These are phyloP conservation scores for Suillus variegatus DNA, from an alignment of 768 basidiomycete genomes.

Conservation along the genomic window DNA sequence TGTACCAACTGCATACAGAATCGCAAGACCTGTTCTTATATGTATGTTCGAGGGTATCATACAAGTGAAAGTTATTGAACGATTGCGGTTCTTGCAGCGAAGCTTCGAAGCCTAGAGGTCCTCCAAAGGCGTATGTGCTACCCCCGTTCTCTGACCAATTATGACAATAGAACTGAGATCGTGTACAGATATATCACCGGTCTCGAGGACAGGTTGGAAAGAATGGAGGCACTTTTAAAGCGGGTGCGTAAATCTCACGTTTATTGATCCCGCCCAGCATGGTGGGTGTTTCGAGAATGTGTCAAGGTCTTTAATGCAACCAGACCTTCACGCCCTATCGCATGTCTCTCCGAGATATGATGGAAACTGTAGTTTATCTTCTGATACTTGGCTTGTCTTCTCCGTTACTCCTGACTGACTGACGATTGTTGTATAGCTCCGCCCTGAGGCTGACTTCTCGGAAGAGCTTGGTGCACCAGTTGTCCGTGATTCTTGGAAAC, in stretches of 20 bases:
- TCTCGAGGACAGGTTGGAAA: slow-evolving; percentile 61
- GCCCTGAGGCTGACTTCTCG: slow-evolving; percentile 62
- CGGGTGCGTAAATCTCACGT: slow-evolving; percentile 38
- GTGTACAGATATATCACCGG: slow-evolving; percentile 52
- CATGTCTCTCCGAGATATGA: neutral
- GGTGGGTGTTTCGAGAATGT: slow-evolving; percentile 1
- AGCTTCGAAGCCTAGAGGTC: slow-evolving; percentile 63
- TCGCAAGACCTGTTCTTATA: slow-evolving; percentile 57
- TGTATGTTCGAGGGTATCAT: slow-evolving; percentile 40
- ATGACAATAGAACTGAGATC: slow-evolving; percentile 4
- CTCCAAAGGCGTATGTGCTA: slow-evolving; percentile 64
- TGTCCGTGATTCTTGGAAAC: slow-evolving; percentile 65
- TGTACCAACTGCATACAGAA: slow-evolving; percentile 61
- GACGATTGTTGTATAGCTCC: slow-evolving; percentile 43
- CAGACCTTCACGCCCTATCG: slow-evolving; percentile 1
- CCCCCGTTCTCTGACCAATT: slow-evolving; percentile 3
- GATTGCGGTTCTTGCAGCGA: slow-evolving; percentile 39
- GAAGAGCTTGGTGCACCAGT: slow-evolving; percentile 64
- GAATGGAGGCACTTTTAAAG: slow-evolving; percentile 53
- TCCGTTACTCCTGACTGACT: neutral
- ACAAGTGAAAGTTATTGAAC: slow-evolving; percentile 9
- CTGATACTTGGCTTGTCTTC: neutral
- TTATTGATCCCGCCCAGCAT: neutral
- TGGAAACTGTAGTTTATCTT: neutral
- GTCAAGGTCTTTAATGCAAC: neutral